These are phyloP conservation scores for Infundibulicybe gibba DNA, from an alignment of 768 basidiomycete species.

Conservation along the genomic window DNA sequence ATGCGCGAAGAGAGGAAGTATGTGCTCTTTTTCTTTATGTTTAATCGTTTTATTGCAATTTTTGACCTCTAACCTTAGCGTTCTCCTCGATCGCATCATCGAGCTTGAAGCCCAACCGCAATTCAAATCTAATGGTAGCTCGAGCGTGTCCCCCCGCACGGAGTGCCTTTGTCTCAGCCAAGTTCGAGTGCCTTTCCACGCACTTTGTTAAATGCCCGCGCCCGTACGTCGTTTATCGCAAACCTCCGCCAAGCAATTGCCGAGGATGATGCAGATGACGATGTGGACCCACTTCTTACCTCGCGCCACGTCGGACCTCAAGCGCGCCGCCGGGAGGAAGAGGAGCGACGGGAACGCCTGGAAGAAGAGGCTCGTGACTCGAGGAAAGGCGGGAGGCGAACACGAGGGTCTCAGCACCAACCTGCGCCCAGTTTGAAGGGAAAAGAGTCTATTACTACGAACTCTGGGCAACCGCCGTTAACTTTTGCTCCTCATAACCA, in stretches of 20 bases:
- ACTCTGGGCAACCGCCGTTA: slow-evolving; percentile 1
- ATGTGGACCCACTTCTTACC: slow-evolving; percentile 39
- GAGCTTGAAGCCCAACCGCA: slow-evolving; percentile 50
- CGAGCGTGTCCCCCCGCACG: slow-evolving; percentile 11
- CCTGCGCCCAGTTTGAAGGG: slow-evolving; percentile 28
- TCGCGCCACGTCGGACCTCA: slow-evolving; percentile 45
- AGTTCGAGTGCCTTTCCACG: slow-evolving; percentile 47
- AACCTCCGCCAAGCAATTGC: slow-evolving; percentile 47
- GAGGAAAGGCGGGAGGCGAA: slow-evolving; percentile 19
- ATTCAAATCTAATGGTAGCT: slow-evolving; percentile 17
- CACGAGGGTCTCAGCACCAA: slow-evolving; percentile 7
- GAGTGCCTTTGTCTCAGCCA: slow-evolving; percentile 25
- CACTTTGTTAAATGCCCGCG: slow-evolving; percentile 36
- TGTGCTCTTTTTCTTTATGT: slow-evolving; percentile 17
- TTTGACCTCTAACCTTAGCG: slow-evolving; percentile 25
- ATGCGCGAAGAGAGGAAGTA: slow-evolving; percentile 64
- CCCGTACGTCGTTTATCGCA: slow-evolving; percentile 39
- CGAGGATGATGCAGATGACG: slow-evolving; percentile 42
- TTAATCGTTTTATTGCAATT: neutral
- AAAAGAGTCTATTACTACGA: slow-evolving; percentile 22
- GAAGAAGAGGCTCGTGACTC: slow-evolving; percentile 46
- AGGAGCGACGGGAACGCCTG: slow-evolving; percentile 33
- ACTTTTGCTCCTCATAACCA: slow-evolving; percentile 3
- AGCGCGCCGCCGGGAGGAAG: slow-evolving; percentile 39
- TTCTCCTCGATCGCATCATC: slow-evolving; percentile 55